These are phyloP conservation scores for Graphiopsis chlorocephala DNA, from an alignment of 2,329 filamentous ascomycete species.

Conservation along the genomic window DNA sequence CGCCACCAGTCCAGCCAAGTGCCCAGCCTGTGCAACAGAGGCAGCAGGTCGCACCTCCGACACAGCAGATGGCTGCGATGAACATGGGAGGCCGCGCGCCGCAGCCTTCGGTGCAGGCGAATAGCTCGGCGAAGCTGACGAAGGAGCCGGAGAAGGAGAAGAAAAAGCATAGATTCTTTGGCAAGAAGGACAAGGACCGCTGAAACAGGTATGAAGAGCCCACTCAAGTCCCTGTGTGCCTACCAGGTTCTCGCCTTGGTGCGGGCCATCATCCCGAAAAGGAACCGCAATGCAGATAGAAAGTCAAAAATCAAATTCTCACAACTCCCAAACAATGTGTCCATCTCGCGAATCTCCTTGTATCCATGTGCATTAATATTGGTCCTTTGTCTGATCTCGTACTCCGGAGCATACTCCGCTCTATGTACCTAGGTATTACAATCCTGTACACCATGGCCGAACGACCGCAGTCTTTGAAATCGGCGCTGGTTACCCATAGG, in stretches of 20 bases:
- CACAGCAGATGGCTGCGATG: constrained; percentile 57
- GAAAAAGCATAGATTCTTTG: constrained; percentile 55
- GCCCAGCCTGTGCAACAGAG: constrained; percentile 27
- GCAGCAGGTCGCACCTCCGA: constrained; percentile 40
- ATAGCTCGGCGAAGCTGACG: constrained; percentile 46
- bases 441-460: not conserved
- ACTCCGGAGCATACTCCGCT: not conserved
- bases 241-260: not conserved
- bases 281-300: not conserved
- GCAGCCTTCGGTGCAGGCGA: constrained; percentile 28
- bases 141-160: constrained; percentile 56
- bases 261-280: not conserved
- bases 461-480: not conserved
- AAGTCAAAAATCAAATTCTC: not conserved
- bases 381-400: not conserved
- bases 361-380: not conserved
- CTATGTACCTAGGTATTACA: not conserved
- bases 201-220: not conserved
- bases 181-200: constrained; percentile 34
- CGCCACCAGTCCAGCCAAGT: constrained; percentile 51
- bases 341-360: not conserved
- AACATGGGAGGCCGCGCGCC: constrained; percentile 41
- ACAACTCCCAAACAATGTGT: not conserved
- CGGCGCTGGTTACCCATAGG: not conserved
- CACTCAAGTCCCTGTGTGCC: not conserved